Evolutionary conservation across 768 basidiomycete species (phyloP), one percentile per base, ranked within the genome.

Genomic region (Amanita thiersii): DNA sequence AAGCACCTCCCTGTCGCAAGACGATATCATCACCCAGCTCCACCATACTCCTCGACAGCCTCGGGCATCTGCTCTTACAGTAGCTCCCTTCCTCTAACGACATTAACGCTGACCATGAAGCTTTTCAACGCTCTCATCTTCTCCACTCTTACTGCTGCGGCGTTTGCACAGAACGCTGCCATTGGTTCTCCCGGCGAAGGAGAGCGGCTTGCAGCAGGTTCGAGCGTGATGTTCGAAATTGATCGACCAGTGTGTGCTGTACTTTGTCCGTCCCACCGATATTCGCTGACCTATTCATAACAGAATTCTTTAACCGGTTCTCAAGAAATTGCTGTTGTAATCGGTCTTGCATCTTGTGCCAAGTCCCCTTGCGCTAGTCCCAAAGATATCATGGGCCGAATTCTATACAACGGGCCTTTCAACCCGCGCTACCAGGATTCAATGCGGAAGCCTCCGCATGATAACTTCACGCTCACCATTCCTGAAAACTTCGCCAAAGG

Each of bases 341-440:
- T 76, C 39, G 70, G 61, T 4, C 25, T 75, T 20, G 55, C 58
- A 32, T 62, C 64, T 23, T 76, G 62, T 37, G 44, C 45, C 4
- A 29, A 49, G 12, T 46, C 36, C 23, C 41, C 49, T 31, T 57
- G 63, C 46, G 32, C 42, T 11, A 23, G 56, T 5, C 55, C 54
- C 5, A 32, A 43, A 1, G 56, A 56, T 4, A 40, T 54, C 12
- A 45, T 74, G 50, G 73, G 73, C 9, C 49, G 41, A 7, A 61
- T 75, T n/a, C 55, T 76, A 34, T 74, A 70, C 53, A 66, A 63
- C 31, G 75, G 73, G 12, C 54, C 54, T 7, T 75, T 61, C 44
- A 48, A 54, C 18, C 73, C 74, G 0, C 47, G 64, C 43, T 54
- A 47, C 43, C 52, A 64, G 14, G 46, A 58, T 8, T 4, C 25